Conservation (phyloP, 2,329 filamentous ascomycete species). For the Aspergillus texensis region DNA sequence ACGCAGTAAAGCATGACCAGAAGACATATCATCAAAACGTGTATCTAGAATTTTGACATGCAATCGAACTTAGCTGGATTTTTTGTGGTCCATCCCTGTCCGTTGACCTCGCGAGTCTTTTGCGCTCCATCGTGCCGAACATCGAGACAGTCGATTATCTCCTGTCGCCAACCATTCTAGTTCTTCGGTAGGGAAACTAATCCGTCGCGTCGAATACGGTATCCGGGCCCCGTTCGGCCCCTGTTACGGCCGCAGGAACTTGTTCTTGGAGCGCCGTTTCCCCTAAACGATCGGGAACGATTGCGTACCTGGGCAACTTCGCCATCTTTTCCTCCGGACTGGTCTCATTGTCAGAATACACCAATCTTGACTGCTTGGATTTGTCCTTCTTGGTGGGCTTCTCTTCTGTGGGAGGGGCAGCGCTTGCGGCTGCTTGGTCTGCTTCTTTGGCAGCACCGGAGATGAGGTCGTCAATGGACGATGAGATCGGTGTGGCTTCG, state of each 20-base stretch:
- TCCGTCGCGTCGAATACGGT: conserved; percentile 37
- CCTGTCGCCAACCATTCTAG: conserved; percentile 7
- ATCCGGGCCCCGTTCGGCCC: conserved; percentile 37
- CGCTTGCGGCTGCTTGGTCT: conserved; percentile 39
- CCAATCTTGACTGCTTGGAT: conserved; percentile 67
- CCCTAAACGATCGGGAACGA: conserved; percentile 52
- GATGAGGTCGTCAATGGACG: conserved; percentile 56
- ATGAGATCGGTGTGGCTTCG: conserved; percentile 33
- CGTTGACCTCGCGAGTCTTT: conserved; percentile 9
- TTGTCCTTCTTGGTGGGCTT: conserved; percentile 71
- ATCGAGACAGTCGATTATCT: not conserved
- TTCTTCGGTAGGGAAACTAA: conserved; percentile 19
- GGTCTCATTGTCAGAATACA: conserved; percentile 77
- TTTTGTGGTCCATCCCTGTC: conserved; percentile 22
- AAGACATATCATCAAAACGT: conserved; percentile 25
- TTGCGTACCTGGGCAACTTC: conserved; percentile 73
- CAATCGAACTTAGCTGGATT: conserved; percentile 44
- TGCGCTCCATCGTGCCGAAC: not conserved
- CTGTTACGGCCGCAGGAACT: conserved; percentile 37
- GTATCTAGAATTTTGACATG: conserved; percentile 34
- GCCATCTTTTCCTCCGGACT: conserved; percentile 93
- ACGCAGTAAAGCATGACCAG: conserved; percentile 25
- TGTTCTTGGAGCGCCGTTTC: conserved; percentile 41
- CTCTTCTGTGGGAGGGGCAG: conserved; percentile 50
- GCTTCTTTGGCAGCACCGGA: conserved; percentile 51